These are phyloP conservation scores for Oryza officinalis DNA, from an alignment of 176 grass and related monocot species.

Conservation along the genomic window DNA sequence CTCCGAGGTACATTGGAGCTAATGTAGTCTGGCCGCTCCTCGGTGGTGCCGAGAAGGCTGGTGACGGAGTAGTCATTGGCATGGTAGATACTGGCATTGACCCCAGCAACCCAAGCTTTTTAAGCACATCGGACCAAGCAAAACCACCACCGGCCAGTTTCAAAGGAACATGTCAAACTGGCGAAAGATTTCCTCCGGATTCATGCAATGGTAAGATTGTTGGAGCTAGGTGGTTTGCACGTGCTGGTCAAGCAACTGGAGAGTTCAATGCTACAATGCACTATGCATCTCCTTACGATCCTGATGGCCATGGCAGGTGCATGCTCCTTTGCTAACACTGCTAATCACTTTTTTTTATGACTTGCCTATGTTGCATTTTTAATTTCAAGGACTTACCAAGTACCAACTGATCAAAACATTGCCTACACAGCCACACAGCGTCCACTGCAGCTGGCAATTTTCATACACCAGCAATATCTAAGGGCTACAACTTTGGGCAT, in stretches of 20 bases:
- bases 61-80: constrained; percentile 79
- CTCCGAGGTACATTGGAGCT: constrained; percentile 74
- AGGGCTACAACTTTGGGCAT: constrained; percentile 78
- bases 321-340: constrained; percentile 18
- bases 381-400: constrained; percentile 6
- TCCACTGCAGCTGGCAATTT: constrained; percentile 85
- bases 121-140: constrained; percentile 34
- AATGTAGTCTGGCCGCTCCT: constrained; percentile 66
- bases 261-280: constrained; percentile 87
- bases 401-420: constrained; percentile 37
- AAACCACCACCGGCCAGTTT: constrained; percentile 49
- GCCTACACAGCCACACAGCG: constrained; percentile 67
- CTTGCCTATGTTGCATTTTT: constrained; percentile 1
- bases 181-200: constrained; percentile 65
- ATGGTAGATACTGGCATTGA: constrained; percentile 96
- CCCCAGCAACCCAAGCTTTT: constrained; percentile 80
- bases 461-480: constrained; percentile 51
- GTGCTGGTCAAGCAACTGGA: constrained; percentile 62
- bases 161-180: constrained; percentile 70
- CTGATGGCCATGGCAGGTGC: constrained; percentile 95
- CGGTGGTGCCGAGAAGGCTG: constrained; percentile 63
- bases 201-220: constrained; percentile 88
- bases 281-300: constrained; percentile 92
- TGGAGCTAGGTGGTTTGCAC: constrained; percentile 73
- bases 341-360: not conserved